Percentiles rank a stretch among this genome's conserved stretches.
Conservation (phyloP, 208 protist genomes). For the Trypanosoma cruzi region DNA sequence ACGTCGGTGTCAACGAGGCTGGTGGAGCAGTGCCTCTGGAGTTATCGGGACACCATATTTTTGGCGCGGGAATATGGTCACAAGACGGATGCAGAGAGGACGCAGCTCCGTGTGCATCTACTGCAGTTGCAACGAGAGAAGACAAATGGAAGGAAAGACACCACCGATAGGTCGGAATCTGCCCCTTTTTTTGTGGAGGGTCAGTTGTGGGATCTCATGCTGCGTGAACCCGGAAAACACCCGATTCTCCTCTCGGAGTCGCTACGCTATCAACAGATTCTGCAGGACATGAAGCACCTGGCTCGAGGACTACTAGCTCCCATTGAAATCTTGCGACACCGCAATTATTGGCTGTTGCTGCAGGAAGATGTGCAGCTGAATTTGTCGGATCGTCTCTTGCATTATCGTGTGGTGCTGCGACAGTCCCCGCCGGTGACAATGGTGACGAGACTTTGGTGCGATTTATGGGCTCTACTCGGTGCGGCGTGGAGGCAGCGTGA, state of each 20-base stretch:
- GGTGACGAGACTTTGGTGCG: slow-evolving; percentile 47
- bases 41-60: slow-evolving; percentile 53
- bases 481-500: slow-evolving; percentile 76
- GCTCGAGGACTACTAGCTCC: slow-evolving; percentile 50
- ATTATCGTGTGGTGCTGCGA: slow-evolving; percentile 45
- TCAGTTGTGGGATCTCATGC: slow-evolving; percentile 44
- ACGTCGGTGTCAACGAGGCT: slow-evolving; percentile 35
- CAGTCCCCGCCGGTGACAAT: slow-evolving; percentile 23
- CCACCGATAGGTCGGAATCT: background rate
- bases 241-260: slow-evolving; percentile 42
- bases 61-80: slow-evolving; percentile 37
- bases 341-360: slow-evolving; percentile 66
- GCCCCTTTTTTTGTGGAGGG: slow-evolving; percentile 22
- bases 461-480: slow-evolving; percentile 59
- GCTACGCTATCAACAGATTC: slow-evolving; percentile 42
- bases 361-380: slow-evolving; percentile 62
- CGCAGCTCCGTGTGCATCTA: slow-evolving; percentile 21
- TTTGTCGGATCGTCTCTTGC: slow-evolving; percentile 49
- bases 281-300: slow-evolving; percentile 54
- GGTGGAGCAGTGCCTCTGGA: slow-evolving; percentile 51
- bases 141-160: background rate
- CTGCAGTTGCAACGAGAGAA: background rate
- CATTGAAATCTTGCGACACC: slow-evolving; percentile 52
- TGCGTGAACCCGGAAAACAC: background rate
- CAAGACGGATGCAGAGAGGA: slow-evolving; percentile 28